Conservation (phyloP, 306 rosid genomes). For the Datisca glomerata region DNA sequence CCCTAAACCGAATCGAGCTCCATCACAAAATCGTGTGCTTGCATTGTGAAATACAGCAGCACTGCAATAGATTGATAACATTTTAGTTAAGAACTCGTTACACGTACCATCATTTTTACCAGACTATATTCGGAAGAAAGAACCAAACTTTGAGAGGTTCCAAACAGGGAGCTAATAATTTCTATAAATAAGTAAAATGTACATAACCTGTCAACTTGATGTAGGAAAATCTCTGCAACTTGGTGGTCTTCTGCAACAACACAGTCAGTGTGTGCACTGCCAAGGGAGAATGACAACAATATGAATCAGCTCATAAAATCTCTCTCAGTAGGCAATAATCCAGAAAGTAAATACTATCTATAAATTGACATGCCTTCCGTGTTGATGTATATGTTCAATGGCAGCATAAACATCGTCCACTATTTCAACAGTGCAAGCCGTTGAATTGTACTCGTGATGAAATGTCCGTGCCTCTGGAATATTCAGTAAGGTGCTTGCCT, state of each 20-base stretch:
- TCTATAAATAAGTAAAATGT: too few relatives aligned
- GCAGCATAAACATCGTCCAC: slow-evolving; percentile 79
- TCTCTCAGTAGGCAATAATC: too few relatives aligned
- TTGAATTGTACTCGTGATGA: slow-evolving; percentile 81
- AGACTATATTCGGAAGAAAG: not conserved
- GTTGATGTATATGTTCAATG: slow-evolving; percentile 62
- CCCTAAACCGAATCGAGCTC: slow-evolving; percentile 93
- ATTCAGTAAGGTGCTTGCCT: slow-evolving; percentile 49
- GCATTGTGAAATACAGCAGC: slow-evolving; percentile 99
- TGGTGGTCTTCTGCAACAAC: slow-evolving; percentile 63
- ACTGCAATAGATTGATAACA: slow-evolving; percentile 52
- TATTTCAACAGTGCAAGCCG: slow-evolving; percentile 84
- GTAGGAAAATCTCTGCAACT: slow-evolving; percentile 57
- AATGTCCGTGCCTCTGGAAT: slow-evolving; percentile 57
- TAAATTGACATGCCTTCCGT: slow-evolving; percentile 73
- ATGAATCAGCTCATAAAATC: slow-evolving; percentile 2
- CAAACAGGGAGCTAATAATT: too few relatives aligned
- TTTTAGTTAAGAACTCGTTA: not conserved
- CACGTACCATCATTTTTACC: not conserved
- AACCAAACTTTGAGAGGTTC: not conserved
- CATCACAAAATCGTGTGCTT: slow-evolving; percentile 91
- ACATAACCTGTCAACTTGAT: slow-evolving; percentile 96
- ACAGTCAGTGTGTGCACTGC: slow-evolving; percentile 97
- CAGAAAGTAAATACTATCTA: too few relatives aligned
- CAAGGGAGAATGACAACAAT: slow-evolving; percentile 12